A percentile compares a stretch with the other conserved stretches of the same genome.
Conservation (phyloP, 768 basidiomycete species). For the Amanita pallidorosea region DNA sequence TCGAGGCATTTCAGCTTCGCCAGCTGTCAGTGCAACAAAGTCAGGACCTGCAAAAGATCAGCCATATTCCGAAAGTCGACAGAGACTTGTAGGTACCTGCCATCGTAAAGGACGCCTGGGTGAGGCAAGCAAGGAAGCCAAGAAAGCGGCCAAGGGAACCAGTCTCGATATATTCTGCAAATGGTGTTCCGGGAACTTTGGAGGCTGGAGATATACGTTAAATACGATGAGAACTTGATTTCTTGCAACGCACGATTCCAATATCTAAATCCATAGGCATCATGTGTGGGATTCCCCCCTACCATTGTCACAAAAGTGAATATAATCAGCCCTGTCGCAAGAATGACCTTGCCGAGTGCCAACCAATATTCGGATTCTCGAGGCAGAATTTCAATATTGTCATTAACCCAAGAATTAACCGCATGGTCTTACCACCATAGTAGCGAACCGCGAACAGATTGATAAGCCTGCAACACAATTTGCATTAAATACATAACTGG, state of each 20-base stretch:
- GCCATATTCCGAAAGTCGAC: background rate
- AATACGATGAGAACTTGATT: background rate
- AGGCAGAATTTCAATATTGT: background rate
- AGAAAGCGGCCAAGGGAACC: slow-evolving; percentile 51
- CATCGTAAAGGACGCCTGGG: slow-evolving; percentile 51
- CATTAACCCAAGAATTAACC: background rate
- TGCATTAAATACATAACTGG: background rate
- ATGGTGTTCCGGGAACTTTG: slow-evolving; percentile 37
- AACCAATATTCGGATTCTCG: slow-evolving; percentile 47
- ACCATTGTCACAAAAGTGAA: slow-evolving; percentile 55
- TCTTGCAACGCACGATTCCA: slow-evolving; percentile 32
- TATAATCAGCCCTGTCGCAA: slow-evolving; percentile 34
- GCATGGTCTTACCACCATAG: slow-evolving; percentile 29
- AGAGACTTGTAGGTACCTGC: slow-evolving; percentile 25
- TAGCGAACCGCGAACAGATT: slow-evolving; percentile 38
- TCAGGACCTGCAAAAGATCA: slow-evolving; percentile 26
- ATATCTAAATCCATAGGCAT: slow-evolving; percentile 43
- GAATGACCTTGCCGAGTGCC: slow-evolving; percentile 36
- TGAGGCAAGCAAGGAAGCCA: slow-evolving; percentile 52
- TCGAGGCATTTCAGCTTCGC: slow-evolving; percentile 63
- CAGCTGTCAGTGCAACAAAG: slow-evolving; percentile 50
- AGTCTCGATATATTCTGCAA: slow-evolving; percentile 42
- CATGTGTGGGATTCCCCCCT: slow-evolving; percentile 45
- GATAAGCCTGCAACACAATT: slow-evolving; percentile 19
- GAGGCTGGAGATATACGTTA: slow-evolving; percentile 19